A percentile compares a stretch with the other conserved stretches of the same genome.
Evolutionary conservation across 2,329 filamentous ascomycete species (phyloP).

Genomic region (Talaromyces sp.): DNA sequence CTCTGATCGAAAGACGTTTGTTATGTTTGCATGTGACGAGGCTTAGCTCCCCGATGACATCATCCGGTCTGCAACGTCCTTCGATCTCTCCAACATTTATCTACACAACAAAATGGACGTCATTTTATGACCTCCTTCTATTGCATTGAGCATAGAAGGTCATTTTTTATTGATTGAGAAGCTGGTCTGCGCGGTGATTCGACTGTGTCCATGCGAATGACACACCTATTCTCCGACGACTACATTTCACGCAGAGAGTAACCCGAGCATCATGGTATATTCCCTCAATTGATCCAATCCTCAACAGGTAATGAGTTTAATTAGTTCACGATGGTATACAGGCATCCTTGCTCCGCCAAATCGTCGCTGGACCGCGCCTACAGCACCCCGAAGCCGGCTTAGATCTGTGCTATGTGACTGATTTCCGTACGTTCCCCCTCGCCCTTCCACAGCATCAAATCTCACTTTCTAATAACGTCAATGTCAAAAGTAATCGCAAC

Average conservation of each 20-base stretch:
- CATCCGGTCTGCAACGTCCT: neutral
- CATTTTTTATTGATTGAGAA: neutral
- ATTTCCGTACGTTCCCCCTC: conserved; percentile 54
- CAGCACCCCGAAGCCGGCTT: conserved; percentile 83
- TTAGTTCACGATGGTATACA: conserved; percentile 23
- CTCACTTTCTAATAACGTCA: neutral
- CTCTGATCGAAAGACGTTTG: no score
- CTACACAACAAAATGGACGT: neutral
- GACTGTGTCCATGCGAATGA: neutral
- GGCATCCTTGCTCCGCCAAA: conserved; percentile 80
- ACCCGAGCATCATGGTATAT: conserved; percentile 3
- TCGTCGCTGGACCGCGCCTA: conserved; percentile 82
- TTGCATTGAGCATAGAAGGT: neutral
- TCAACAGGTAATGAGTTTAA: neutral
- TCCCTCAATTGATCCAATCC: neutral
- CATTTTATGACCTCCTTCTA: neutral
- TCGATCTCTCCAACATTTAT: neutral
- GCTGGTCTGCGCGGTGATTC: neutral
- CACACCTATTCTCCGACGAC: neutral
- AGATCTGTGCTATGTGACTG: conserved; percentile 93
- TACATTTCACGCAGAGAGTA: neutral
- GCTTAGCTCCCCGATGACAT: conserved; percentile 3
- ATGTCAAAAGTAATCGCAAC: conserved; percentile 59
- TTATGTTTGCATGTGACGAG: neutral
- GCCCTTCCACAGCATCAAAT: neutral